Evolutionary conservation across 768 basidiomycete species (phyloP).

Genomic region (Gyrodon lividus): DNA sequence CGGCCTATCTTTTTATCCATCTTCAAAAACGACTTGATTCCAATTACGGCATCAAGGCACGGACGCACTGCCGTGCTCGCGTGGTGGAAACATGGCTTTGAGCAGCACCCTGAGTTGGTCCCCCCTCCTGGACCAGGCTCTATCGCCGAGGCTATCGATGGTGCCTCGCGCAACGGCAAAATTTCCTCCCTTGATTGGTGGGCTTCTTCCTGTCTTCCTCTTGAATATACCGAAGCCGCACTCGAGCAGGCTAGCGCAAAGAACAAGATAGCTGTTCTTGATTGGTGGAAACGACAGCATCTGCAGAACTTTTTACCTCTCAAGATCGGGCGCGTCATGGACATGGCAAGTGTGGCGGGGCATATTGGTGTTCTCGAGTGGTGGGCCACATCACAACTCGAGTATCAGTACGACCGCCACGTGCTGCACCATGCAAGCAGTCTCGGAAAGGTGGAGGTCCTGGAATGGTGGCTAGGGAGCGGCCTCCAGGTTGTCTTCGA

Average conservation of each 20-base stretch:
- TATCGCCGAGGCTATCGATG: constrained; percentile 71
- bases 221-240: constrained; percentile 78
- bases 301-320: constrained; percentile 51
- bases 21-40: constrained; percentile 68
- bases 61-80: constrained; percentile 70
- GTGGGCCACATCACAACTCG: constrained; percentile 80
- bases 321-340: constrained; percentile 83
- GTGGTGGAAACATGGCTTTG: constrained; percentile 76
- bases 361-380: constrained; percentile 76
- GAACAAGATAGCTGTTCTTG: constrained; percentile 71
- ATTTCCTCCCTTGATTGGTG: constrained; percentile 81
- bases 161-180: constrained; percentile 75
- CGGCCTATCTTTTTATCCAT: constrained; percentile 61
- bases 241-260: constrained; percentile 79
- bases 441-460: constrained; percentile 74
- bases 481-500: constrained; percentile 79
- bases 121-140: constrained; percentile 52
- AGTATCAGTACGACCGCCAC: constrained; percentile 74
- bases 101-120: constrained; percentile 59
- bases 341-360: constrained; percentile 78
- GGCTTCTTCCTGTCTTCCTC: constrained; percentile 58
- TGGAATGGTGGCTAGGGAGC: constrained; percentile 82
- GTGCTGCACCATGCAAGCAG: constrained; percentile 78
- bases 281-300: constrained; percentile 79
- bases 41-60: constrained; percentile 73